Evolutionary conservation across 352 stramenopile genomes (phyloP), one percentile per base, ranked within the genome.

Genomic region (Phytophthora crassamura): DNA sequence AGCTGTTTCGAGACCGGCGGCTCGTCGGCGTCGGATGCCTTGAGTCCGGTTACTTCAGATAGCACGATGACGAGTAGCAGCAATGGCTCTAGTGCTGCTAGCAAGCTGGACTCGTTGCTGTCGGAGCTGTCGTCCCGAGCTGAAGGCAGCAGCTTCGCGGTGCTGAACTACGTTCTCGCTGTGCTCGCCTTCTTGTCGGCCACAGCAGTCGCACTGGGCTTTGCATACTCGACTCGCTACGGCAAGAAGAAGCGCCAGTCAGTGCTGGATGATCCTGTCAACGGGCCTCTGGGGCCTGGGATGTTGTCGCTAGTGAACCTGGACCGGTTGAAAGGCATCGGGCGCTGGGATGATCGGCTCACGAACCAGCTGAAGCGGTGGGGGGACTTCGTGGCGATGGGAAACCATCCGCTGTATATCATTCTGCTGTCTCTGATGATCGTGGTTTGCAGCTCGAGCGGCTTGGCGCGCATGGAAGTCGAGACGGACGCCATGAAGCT

Each of bases 401-500:
- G 68, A 9, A 78, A 75, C 33, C 74, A 85, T 42, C 77, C 78
- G 4, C 25, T 69, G 14, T 82, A 79, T 57, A 70, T 86, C 16
- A 79, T 90, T 50, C 46, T 75, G 8, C 50, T 82, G 7, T 69
- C 70, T 15, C 35, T 83, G 22, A 67, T 86, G 45, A 39, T 89
- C 28, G 67, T 77, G 1, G 58, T 74, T 18, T 68, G 82, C 49
- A 76, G 66, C 45, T 66, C 63, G 7, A 70, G 75, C 53, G 82
- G 82, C 2, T 58, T 88, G 22, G 46, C 33, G n/a, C 72, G 64
- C 11, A 47, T 84, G 28, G 63, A 84, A 58, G 62, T 89, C 7
- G 79, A 89, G 38, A 78, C 74, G 3, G 69, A 88, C 38, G 66
- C 75, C 6, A 70, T 86, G 36, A 89, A 85, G 55, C 71, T 90